Evolutionary conservation across 805 yeast genomes (phyloP).

Genomic region (Candida maesae): DNA sequence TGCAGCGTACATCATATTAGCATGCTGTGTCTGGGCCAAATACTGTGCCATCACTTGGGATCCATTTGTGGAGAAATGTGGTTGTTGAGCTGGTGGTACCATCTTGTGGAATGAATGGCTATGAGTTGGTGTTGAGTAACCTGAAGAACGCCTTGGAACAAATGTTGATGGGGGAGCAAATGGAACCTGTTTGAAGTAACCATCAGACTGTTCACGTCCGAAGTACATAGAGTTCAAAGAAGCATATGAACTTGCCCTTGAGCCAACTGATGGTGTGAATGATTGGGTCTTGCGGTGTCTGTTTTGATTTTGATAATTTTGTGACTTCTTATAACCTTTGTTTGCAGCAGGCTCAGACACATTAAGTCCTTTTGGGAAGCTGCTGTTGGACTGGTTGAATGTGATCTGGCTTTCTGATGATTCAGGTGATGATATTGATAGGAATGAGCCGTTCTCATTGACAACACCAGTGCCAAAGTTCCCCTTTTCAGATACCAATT

Average conservation of each 20-base stretch:
- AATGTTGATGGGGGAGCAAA: conserved; percentile 19
- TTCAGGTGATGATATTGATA: conserved; percentile 10
- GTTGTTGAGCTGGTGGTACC: neutral
- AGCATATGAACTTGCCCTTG: conserved; percentile 18
- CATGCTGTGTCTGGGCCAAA: conserved; percentile 67
- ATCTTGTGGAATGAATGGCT: neutral
- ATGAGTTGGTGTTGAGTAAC: neutral
- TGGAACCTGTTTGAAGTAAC: conserved; percentile 10
- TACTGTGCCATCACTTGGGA: conserved; percentile 78
- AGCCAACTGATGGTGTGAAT: conserved; percentile 8
- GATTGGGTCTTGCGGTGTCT: too few species aligned
- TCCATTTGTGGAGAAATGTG: conserved; percentile 39
- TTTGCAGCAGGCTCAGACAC: conserved; percentile 3
- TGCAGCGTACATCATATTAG: conserved; percentile 50
- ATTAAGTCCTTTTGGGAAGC: conserved; percentile 4
- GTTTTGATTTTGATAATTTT: too few species aligned
- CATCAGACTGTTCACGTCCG: conserved; percentile 8
- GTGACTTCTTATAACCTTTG: too few species aligned
- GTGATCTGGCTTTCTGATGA: conserved; percentile 11
- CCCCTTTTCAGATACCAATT: conserved; percentile 2
- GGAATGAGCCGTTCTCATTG: too few species aligned
- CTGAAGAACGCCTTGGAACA: conserved; percentile 4
- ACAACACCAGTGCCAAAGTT: too few species aligned
- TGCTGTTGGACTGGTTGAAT: conserved; percentile 7
- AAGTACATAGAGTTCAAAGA: conserved; percentile 18